Conservation (phyloP, 345 rosid genomes). For the Eucalyptus albens region DNA sequence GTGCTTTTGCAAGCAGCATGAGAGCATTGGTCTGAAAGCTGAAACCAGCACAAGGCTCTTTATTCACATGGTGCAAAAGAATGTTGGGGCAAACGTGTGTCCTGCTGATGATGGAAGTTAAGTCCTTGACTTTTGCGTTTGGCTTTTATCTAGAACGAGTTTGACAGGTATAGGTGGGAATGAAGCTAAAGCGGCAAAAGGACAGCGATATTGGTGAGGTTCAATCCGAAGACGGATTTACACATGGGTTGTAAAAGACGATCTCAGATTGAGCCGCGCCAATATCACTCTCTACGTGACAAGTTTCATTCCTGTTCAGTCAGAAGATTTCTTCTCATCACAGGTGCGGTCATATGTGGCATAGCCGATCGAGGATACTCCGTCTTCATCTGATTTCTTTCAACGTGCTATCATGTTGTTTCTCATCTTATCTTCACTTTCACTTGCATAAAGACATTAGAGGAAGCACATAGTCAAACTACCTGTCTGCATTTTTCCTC, state of each 20-base stretch:
- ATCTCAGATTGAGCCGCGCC: slow-evolving; percentile 99
- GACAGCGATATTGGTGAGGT: slow-evolving; percentile 93
- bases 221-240: slow-evolving; percentile 92
- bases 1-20: background rate
- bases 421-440: background rate
- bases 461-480: background rate
- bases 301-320: background rate
- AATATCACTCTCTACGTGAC: slow-evolving; percentile 52
- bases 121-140: background rate
- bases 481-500: background rate
- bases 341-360: background rate
- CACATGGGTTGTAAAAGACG: slow-evolving; percentile 32
- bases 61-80: background rate
- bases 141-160: background rate
- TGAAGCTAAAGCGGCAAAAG: background rate
- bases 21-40: background rate
- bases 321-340: too few relatives aligned
- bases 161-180: background rate
- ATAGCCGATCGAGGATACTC: background rate
- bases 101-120: background rate
- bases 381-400: background rate
- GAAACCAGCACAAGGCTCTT: background rate
- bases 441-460: background rate
- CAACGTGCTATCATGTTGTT: background rate
- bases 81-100: background rate